phyloP scores from a whole-genome alignment of 495 filamentous ascomycete genomes.

The Aspergillus avenaceus region DNA sequence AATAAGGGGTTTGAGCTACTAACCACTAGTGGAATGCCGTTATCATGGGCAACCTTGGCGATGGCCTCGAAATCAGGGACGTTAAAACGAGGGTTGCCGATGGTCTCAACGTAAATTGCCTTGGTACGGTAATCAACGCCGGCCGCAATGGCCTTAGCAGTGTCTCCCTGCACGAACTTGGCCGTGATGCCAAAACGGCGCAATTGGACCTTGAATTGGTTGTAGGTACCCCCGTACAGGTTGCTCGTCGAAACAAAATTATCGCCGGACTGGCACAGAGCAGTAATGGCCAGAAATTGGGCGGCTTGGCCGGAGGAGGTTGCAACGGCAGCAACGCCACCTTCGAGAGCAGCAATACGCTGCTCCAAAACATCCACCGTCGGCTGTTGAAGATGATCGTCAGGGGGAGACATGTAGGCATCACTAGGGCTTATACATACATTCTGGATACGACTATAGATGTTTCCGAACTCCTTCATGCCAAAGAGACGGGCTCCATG shows the following conservation, averaged over 20 bases:
- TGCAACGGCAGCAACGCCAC: slow-evolving; percentile 86
- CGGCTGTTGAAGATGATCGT: slow-evolving; percentile 48
- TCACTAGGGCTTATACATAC: slow-evolving; percentile 36
- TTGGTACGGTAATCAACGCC: slow-evolving; percentile 95
- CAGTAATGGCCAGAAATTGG: slow-evolving; percentile 88
- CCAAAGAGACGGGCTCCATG: slow-evolving; percentile 95
- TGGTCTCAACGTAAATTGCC: slow-evolving; percentile 92
- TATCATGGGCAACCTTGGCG: slow-evolving; percentile 71
- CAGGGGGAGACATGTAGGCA: no score
- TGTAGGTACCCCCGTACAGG: slow-evolving; percentile 96
- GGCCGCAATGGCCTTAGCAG: slow-evolving; percentile 73
- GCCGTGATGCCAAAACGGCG: slow-evolving; percentile 83
- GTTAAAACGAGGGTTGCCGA: slow-evolving; percentile 95
- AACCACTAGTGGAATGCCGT: slow-evolving; percentile 82
- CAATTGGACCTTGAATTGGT: slow-evolving; percentile 93
- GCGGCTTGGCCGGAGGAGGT: slow-evolving; percentile 89
- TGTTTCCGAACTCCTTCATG: slow-evolving; percentile 97
- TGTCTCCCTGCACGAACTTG: slow-evolving; percentile 86
- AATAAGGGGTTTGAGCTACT: slow-evolving; percentile 28
- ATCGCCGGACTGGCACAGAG: slow-evolving; percentile 80
- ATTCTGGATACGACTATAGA: slow-evolving; percentile 98
- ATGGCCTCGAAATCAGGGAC: slow-evolving; percentile 86
- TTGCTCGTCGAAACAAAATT: slow-evolving; percentile 94
- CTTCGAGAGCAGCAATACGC: slow-evolving; percentile 91
- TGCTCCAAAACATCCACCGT: slow-evolving; percentile 99